Evolutionary conservation across 2,329 filamentous ascomycete genomes (phyloP).

Genomic region (Diaporthe vexans): DNA sequence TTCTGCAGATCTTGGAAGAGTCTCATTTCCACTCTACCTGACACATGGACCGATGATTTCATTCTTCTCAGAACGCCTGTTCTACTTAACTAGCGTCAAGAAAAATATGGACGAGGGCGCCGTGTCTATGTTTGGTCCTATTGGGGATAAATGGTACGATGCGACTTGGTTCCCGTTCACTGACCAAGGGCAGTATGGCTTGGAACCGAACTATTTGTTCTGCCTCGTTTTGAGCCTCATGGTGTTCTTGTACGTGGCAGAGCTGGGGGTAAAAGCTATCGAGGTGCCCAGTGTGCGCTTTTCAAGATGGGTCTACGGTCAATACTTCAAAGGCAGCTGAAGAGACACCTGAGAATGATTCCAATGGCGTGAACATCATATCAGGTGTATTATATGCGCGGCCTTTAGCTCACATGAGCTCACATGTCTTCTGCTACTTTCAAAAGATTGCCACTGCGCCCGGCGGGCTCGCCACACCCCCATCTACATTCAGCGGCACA

Average conservation of each 20-base stretch:
- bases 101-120: conserved; percentile 4
- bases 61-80: conserved; percentile 31
- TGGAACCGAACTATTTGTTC: conserved; percentile 35
- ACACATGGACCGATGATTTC: conserved; percentile 33
- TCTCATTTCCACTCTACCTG: conserved; percentile 36
- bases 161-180: conserved; percentile 31
- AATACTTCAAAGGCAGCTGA: conserved; percentile 1
- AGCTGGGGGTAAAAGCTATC: conserved; percentile 25
- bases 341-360: not conserved
- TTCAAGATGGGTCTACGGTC: conserved; percentile 9
- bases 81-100: conserved; percentile 31
- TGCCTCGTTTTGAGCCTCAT: conserved; percentile 23
- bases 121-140: not conserved
- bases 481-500: conserved; percentile 32
- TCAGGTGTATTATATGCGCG: too few relatives aligned
- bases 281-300: conserved; percentile 29
- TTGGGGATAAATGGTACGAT: conserved; percentile 33
- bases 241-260: conserved; percentile 33
- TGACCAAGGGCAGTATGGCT: conserved; percentile 16
- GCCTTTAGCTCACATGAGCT: too few relatives aligned
- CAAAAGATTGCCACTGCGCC: conserved; percentile 29
- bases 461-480: conserved; percentile 32
- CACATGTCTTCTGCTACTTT: too few relatives aligned
- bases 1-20: conserved; percentile 21
- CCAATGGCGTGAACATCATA: too few relatives aligned